Evolutionary conservation across 208 protist genomes (phyloP), one percentile per base, ranked within the genome.

Genomic region (Spongospora subterranea): DNA sequence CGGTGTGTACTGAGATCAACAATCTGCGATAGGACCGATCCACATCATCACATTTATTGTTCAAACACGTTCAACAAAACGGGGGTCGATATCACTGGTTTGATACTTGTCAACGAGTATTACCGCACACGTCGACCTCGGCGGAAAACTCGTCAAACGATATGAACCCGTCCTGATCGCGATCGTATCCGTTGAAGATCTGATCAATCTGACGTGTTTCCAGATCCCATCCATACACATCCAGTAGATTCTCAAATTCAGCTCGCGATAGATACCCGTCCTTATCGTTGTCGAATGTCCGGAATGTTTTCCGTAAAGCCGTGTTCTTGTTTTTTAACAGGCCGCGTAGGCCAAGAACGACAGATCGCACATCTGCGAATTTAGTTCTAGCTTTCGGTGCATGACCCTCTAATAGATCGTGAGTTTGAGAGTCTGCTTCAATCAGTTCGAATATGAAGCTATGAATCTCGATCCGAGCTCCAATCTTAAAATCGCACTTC

Each of bases 401-500:
- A 6, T 35, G n/a, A 13, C 6, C n/a, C 35, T 43, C 17, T 6
- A 82, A n/a, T 13, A 82, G 71, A 6, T 43, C 17, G 35, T 35
- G 35, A 20, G 71, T 82, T 20, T 6, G 11, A 20, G 35, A 40
- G 71, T 82, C 71, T 20, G 71, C 71, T 20, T 43, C 71, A 43
- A 43, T 82, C 71, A 91, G 89, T 50, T 91, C 66, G 50, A 91
- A 91, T 50, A 45, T 24, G 60, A 77, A 91, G 54, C 50, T 91
- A 40, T 91, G 45, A 35, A 91, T 91, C 24, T 88, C 89, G 24
- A 91, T 13, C n/a, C 24, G 24, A 40, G 89, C 89, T 6, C 89
- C 89, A 40, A 91, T 41, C 40, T 39, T 60, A n/a, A 91, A 92
- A 43, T 82, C 71, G 17, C 35, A 6, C 71, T 39, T 35, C 40